Evolutionary conservation across 2,329 filamentous ascomycete species (phyloP), one percentile per base, ranked within the genome.

Genomic region (Colletotrichum filicis): DNA sequence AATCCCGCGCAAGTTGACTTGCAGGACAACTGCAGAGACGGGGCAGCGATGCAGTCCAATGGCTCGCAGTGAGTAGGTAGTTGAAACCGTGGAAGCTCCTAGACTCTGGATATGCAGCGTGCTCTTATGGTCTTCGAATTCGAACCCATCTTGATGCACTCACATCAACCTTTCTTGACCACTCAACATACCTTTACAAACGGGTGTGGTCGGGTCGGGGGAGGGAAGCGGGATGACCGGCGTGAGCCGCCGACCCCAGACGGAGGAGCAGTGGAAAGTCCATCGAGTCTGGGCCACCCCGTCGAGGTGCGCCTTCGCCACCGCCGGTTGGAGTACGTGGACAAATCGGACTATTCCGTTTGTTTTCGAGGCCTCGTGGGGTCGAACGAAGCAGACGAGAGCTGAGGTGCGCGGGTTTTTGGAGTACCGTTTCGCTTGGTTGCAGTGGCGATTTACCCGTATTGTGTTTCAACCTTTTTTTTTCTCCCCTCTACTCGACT

Each of bases 241-340:
- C 57, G 37, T 60, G 62, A 30, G 56, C 52, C 26, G 55, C 46
- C 55, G 61, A 19, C 16, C 52, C 24, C 63, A 11, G 60, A 57
- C 67, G 53, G 53, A 66, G 53, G 16, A 5, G 26, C 30, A 56
- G 32, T 16, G 22, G 37, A 14, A 28, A 12, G 42, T 35, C 24
- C 32, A 35, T 14, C n/a, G 3, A 28, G 35, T n/a, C 24, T 62
- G 42, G 28, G 35, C 35, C 35, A 32, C 35, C 35, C 30, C 22
- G 9, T 61, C 65, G 30, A 59, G 53, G 35, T 16, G n/a, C 26
- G n/a, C 26, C n/a, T 46, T 68, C 19, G 66, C 66, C 66, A 68
- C 66, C 30, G 35, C 16, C 42, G 42, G 42, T 42, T 42, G 35
- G 8, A 42, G 30, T 68, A 68, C 58, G 32, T 55, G 49, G 58